Base-by-base conservation (phyloP, 2,329 filamentous ascomycete genomes). In the Fusarium sp. region DNA sequence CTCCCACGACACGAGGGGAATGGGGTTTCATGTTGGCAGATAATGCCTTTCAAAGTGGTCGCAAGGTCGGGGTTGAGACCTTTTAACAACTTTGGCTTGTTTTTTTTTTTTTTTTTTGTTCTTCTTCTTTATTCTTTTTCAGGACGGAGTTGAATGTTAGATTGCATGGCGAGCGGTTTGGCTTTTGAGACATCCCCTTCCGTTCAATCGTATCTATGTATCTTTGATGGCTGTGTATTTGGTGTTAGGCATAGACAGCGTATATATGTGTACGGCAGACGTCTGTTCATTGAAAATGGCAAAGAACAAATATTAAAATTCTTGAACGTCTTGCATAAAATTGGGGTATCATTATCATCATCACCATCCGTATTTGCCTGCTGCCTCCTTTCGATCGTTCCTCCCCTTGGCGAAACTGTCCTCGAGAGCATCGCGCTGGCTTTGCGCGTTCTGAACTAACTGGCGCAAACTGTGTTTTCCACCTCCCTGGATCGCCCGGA, bases 331-430 rank as follows among this genome's bases (percentile, higher is more conserved):
- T 53, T 58, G 47, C 31, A 53, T 56, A 49, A 62, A 37, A 33
- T 28, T 23, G 58, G 72, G 73, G 73, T 74, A 74, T 74, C 72
- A 67, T 68, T 44, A 40, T 67, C 54, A 81, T 70, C 54, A 81
- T 71, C 57, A 82, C 92, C 93, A 97, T 7, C 94, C 94, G 81
- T 97, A 97, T 73, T 88, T 88, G 60, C 88, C 89, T 6, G 92
- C 92, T 20, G 93, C 93, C 77, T 97, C 94, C 73, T 88, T 90
- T 78, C 92, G 90, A 75, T 94, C 96, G 73, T 86, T 88, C 81
- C 88, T 90, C 8, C 93, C 92, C 71, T 90, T 84, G 20, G 93
- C 93, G 82, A 97, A 97, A 77, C 92, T 94, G 75, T 98, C 95
- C 80, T 97, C 94, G 70, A 97, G 82, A 4, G 93, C 94, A 12